Conservation (phyloP, 305 asterid genomes). For the Solanum chacoense region DNA sequence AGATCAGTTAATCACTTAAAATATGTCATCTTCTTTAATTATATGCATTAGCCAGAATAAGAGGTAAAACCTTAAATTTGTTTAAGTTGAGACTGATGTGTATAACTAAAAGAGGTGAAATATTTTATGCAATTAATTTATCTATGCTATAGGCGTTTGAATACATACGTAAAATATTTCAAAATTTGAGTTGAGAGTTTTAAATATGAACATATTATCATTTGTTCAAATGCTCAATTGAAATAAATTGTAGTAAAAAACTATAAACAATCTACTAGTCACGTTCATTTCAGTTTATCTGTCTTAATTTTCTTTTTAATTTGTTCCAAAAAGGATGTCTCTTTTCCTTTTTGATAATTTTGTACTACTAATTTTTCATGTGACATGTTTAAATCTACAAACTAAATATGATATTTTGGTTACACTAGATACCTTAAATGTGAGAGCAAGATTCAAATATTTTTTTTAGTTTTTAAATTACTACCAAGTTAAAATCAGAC, state of each 20-base stretch:
- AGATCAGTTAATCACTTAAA: neutral
- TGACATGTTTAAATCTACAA: neutral
- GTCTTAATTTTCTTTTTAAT: too few relatives aligned
- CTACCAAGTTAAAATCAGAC: neutral
- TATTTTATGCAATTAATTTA: neutral
- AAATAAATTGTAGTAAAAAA: too few relatives aligned
- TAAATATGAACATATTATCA: neutral
- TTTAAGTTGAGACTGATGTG: neutral
- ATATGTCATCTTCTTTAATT: neutral
- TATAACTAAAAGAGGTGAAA: neutral
- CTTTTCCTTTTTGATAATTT: too few relatives aligned
- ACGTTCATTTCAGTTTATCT: too few relatives aligned
- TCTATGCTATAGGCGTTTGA: neutral
- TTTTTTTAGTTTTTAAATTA: neutral
- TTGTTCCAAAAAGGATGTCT: too few relatives aligned
- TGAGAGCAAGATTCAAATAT: neutral
- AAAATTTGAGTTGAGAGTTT: neutral
- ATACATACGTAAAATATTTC: neutral
- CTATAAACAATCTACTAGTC: neutral
- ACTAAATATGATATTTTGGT: neutral
- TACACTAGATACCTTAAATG: neutral
- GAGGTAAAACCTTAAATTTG: neutral
- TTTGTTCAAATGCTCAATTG: neutral
- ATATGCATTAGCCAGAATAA: neutral
- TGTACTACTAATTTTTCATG: neutral